These are phyloP conservation scores for Plasmopara muralis DNA, from an alignment of 352 stramenopile genomes.

Conservation along the genomic window DNA sequence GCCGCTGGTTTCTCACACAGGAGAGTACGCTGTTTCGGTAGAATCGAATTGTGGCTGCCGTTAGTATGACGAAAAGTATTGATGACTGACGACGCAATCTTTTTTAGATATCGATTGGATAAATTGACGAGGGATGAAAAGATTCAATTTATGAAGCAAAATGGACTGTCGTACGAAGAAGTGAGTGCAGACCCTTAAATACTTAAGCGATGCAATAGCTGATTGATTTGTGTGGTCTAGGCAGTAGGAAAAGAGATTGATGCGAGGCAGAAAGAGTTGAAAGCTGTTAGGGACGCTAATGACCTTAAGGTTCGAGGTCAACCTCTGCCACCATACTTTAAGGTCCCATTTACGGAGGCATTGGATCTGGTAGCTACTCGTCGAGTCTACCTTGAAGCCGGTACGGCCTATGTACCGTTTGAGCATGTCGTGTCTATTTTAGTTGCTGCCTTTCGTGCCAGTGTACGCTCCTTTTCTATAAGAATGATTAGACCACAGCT, in stretches of 20 bases:
- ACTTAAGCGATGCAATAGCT: background rate
- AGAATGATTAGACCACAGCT: background rate
- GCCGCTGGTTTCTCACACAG: slow-evolving; percentile 96
- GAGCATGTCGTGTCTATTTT: slow-evolving; percentile 94
- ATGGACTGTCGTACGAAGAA: slow-evolving; percentile 74
- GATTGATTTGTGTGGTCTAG: slow-evolving; percentile 12
- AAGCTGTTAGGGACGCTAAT: slow-evolving; percentile 57
- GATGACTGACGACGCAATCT: slow-evolving; percentile 7
- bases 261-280: slow-evolving; percentile 50
- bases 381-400: slow-evolving; percentile 91
- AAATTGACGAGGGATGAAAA: slow-evolving; percentile 87
- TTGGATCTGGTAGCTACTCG: slow-evolving; percentile 87
- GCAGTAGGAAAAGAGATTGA: slow-evolving; percentile 63
- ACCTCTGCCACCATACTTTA: slow-evolving; percentile 86
- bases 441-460: slow-evolving; percentile 86
- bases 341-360: slow-evolving; percentile 96
- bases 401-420: slow-evolving; percentile 94
- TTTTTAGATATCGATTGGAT: slow-evolving; percentile 64
- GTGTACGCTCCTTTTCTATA: slow-evolving; percentile 33
- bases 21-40: slow-evolving; percentile 93
- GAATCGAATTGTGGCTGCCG: background rate
- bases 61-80: slow-evolving; percentile 1
- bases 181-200: slow-evolving; percentile 9
- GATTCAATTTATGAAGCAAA: slow-evolving; percentile 83
- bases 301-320: slow-evolving; percentile 42